Evolutionary conservation across 352 stramenopile genomes (phyloP), one percentile per base, ranked within the genome.

Genomic region (Phytophthora fragariae): DNA sequence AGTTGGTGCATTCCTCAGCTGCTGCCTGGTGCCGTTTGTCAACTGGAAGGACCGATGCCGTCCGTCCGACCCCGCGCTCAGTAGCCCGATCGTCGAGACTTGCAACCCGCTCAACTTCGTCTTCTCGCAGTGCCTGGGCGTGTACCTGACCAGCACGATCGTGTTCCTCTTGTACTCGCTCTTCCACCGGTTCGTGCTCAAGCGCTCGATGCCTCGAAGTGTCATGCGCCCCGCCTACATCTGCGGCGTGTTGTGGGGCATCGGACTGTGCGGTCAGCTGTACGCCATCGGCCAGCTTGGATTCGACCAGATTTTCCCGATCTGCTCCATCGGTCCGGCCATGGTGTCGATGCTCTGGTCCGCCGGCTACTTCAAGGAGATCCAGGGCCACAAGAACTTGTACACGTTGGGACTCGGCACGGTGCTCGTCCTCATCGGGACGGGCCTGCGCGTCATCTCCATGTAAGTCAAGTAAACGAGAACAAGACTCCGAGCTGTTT

Each of bases 271-370:
- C 44, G 85, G 85, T 0, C 85, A 94, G 67, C 80, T 94, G 52
- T 90, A 92, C 70, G 86, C 85, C n/a, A 83, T 89, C 33, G 89
- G 89, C 8, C 75, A 78, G 27, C 77, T 95, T 7, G 89, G 89
- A 11, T 95, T 95, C 31, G 87, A 95, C 65, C 82, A 94, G 62
- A 89, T 87, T n/a, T 94, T 93, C 73, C 89, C 87, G 21, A 79
- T 95, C 33, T 89, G 85, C 50, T 92, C 86, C 39, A 94, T 95
- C 61, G 89, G 87, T 6, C 89, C 87, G 0, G 89, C 87, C 12
- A 93, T 94, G 82, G 80, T 95, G 19, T 93, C 89, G 15, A 94
- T 94, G 89, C 80, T 95, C 57, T 95, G 89, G 89, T 94, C 87
- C 0, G 89, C 87, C 4, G 73, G 77, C 31, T 94, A 94, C 73